These are phyloP conservation scores for Anacardium occidentale DNA, from an alignment of 345 rosid species.

Conservation along the genomic window DNA sequence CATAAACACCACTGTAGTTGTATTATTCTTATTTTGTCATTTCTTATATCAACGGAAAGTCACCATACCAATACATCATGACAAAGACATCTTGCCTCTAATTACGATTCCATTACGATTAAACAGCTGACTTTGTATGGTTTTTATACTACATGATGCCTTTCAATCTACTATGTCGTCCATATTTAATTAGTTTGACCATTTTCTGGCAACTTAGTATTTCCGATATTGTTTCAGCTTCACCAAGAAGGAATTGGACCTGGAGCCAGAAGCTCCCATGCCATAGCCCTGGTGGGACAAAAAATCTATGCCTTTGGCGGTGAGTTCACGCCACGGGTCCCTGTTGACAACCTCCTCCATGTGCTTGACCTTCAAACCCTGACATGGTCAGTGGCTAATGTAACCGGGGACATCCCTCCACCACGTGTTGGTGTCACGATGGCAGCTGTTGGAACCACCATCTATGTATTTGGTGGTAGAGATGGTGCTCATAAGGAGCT, in stretches of 20 bases:
- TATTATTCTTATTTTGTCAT: too few relatives aligned
- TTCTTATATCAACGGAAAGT: too few relatives aligned
- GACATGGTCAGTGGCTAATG: constrained; percentile 62
- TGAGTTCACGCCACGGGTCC: constrained; percentile 78
- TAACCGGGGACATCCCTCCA: constrained; percentile 72
- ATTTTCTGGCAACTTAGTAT: too few relatives aligned
- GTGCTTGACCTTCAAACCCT: constrained; percentile 57
- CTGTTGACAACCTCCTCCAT: constrained; percentile 77
- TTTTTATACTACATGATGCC: neutral
- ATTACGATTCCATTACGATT: too few relatives aligned
- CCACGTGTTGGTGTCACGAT: constrained; percentile 89
- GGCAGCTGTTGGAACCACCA: constrained; percentile 58
- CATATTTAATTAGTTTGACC: too few relatives aligned
- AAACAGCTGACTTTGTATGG: neutral
- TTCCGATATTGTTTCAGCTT: constrained; percentile 42
- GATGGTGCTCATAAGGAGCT: constrained; percentile 69
- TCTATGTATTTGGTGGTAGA: constrained; percentile 82
- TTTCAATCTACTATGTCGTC: neutral
- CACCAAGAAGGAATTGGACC: constrained; percentile 72
- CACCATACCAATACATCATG: too few relatives aligned
- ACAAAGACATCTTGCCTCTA: too few relatives aligned
- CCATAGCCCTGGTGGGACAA: constrained; percentile 60
- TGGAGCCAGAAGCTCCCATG: constrained; percentile 94
- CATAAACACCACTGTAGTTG: too few relatives aligned
- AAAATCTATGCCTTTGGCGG: constrained; percentile 82